Percentiles rank a stretch among this genome's conserved stretches.
Conservation (phyloP, 345 rosid genomes). For the Physaria fendleri region DNA sequence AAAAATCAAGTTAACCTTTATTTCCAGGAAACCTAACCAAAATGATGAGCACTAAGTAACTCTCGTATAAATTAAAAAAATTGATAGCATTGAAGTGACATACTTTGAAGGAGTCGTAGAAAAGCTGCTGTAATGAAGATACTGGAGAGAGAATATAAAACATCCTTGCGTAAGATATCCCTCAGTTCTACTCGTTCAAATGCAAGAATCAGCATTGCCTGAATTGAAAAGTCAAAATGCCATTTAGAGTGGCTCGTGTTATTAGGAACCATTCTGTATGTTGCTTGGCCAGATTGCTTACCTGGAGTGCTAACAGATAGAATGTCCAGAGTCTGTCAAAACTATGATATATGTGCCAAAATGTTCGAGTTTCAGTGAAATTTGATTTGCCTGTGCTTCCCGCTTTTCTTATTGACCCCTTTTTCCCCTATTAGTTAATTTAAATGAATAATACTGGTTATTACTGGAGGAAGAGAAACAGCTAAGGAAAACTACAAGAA, state of each 20-base stretch:
- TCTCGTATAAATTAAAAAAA: background rate
- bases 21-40: slow-evolving; percentile 9
- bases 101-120: slow-evolving; percentile 88
- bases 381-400: slow-evolving; percentile 87
- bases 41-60: background rate
- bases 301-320: slow-evolving; percentile 84
- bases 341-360: slow-evolving; percentile 95
- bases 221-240: slow-evolving; percentile 24
- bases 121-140: slow-evolving; percentile 92
- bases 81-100: slow-evolving; percentile 13
- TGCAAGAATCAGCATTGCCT: slow-evolving; percentile 85
- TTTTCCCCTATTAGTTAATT: slow-evolving; percentile 50
- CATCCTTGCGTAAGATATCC: slow-evolving; percentile 54
- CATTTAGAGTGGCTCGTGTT: background rate
- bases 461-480: slow-evolving; percentile 11
- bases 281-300: slow-evolving; percentile 23
- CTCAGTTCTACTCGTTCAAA: slow-evolving; percentile 53
- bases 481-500: slow-evolving; percentile 12
- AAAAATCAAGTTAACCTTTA: slow-evolving; percentile 8
- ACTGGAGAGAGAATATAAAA: slow-evolving; percentile 69
- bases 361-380: slow-evolving; percentile 84
- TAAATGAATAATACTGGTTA: background rate
- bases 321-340: slow-evolving; percentile 95
- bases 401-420: slow-evolving; percentile 35
- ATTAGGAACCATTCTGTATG: background rate